phyloP scores from a whole-genome alignment of 1,284 basidiomycete genomes.

The Phenoliferia sp. region DNA sequence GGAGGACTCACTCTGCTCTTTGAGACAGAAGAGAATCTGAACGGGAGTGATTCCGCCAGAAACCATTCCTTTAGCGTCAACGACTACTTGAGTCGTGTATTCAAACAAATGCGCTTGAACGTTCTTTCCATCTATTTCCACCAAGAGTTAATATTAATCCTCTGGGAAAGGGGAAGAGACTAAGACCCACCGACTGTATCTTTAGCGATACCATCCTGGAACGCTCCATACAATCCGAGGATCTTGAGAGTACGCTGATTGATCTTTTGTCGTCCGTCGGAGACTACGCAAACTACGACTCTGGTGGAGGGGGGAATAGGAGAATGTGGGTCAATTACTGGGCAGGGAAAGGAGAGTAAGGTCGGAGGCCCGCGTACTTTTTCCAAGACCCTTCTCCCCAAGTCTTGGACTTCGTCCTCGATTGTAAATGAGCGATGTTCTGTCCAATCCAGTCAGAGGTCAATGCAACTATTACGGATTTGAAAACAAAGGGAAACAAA shows the following conservation, averaged over 20 bases:
- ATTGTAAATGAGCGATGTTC: conserved; percentile 65
- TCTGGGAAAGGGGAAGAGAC: neutral
- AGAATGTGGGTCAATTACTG: neutral
- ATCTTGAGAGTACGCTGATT: conserved; percentile 80
- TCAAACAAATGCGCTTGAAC: conserved; percentile 54
- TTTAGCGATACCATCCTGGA: conserved; percentile 46
- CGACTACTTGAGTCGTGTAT: conserved; percentile 50
- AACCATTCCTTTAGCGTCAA: conserved; percentile 54
- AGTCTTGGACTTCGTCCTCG: conserved; percentile 74
- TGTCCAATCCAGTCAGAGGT: neutral
- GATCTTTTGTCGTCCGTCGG: conserved; percentile 76
- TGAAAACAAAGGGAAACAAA: too few species aligned
- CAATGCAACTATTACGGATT: too few species aligned
- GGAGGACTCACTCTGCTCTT: conserved; percentile 15
- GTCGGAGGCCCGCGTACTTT: too few species aligned
- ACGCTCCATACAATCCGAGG: conserved; percentile 62
- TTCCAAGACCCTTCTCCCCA: conserved; percentile 98
- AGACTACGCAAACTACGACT: conserved; percentile 42
- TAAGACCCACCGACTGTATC: conserved; percentile 27
- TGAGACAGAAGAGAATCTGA: conserved; percentile 73
- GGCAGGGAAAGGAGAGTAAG: neutral
- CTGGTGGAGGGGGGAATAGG: neutral
- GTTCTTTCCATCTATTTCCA: conserved; percentile 14
- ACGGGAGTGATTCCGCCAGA: conserved; percentile 47
- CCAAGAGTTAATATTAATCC: neutral